phyloP scores from a whole-genome alignment of 1,284 basidiomycete genomes.

The Xerocomus amazonicus region DNA sequence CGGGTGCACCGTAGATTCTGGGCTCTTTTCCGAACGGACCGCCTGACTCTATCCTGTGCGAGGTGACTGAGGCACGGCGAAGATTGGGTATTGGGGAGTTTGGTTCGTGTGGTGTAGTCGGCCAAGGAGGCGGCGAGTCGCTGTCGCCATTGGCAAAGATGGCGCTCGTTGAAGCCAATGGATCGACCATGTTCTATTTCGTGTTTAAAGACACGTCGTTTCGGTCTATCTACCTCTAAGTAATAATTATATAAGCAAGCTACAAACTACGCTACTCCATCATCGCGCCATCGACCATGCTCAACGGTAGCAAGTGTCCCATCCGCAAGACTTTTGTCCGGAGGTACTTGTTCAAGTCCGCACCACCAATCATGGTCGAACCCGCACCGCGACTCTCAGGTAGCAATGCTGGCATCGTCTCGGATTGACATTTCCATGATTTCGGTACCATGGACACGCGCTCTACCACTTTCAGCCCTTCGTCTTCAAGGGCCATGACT shows the following conservation, averaged over 20 bases:
- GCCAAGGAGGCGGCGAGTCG: slow-evolving; percentile 50
- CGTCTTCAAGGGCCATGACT: slow-evolving; percentile 81
- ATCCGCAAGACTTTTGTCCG: slow-evolving; percentile 94
- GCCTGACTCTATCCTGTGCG: slow-evolving; percentile 47
- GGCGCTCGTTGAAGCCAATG: slow-evolving; percentile 47
- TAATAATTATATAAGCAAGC: slow-evolving; percentile 23
- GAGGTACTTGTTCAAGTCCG: slow-evolving; percentile 93
- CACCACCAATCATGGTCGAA: slow-evolving; percentile 82
- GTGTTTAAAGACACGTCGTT: not conserved
- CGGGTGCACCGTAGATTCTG: slow-evolving; percentile 79
- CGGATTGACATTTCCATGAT: slow-evolving; percentile 59
- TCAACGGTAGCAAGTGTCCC: slow-evolving; percentile 87
- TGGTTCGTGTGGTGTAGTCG: slow-evolving; percentile 55
- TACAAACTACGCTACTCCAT: not conserved
- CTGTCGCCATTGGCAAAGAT: slow-evolving; percentile 40
- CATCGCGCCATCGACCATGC: slow-evolving; percentile 31
- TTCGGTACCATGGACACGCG: slow-evolving; percentile 94
- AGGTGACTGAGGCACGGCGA: slow-evolving; percentile 35
- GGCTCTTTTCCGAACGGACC: slow-evolving; percentile 73
- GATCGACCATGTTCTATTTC: slow-evolving; percentile 46
- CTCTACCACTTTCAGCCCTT: slow-evolving; percentile 81
- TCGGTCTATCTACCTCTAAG: not conserved
- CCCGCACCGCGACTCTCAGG: slow-evolving; percentile 55
- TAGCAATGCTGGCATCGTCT: slow-evolving; percentile 16
- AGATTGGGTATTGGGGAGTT: slow-evolving; percentile 49